phyloP scores from a whole-genome alignment of 164 flowering plant genomes.

The Brasenia schreberi region DNA sequence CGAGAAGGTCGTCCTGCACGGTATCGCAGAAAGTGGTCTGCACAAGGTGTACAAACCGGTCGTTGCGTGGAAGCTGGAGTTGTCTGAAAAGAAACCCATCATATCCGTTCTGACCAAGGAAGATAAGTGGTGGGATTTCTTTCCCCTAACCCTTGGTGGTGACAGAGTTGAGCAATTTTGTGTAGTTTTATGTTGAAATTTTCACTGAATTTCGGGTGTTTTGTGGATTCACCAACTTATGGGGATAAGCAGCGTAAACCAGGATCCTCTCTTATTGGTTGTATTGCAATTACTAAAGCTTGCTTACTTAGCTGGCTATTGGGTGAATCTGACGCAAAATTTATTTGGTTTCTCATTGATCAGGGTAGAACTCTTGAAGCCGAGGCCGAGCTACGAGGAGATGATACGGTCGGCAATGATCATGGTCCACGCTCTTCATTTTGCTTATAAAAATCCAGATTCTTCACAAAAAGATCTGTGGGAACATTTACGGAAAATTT shows the following conservation, averaged over 20 bases:
- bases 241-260: too few relatives aligned
- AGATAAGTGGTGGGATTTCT: constrained; percentile 19
- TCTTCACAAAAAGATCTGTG: constrained; percentile 37
- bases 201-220: too few relatives aligned
- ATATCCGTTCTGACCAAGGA: constrained; percentile 50
- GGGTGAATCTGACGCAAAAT: too few relatives aligned
- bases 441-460: constrained; percentile 32
- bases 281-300: too few relatives aligned
- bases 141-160: too few relatives aligned
- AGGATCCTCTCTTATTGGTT: too few relatives aligned
- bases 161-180: too few relatives aligned
- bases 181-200: too few relatives aligned
- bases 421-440: constrained; percentile 43
- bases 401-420: constrained; percentile 42
- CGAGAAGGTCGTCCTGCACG: constrained; percentile 26
- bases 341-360: background rate
- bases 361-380: constrained; percentile 52
- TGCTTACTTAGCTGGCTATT: too few relatives aligned
- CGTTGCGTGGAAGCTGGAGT: constrained; percentile 59
- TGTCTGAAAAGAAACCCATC: constrained; percentile 32
- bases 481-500: constrained; percentile 42
- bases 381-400: constrained; percentile 47
- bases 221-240: too few relatives aligned
- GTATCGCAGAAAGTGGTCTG: constrained; percentile 35
- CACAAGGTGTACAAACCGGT: constrained; percentile 41